Evolutionary conservation across 2,329 filamentous ascomycete genomes (phyloP), one percentile per base, ranked within the genome.

Genomic region (Dendryphion nanum): DNA sequence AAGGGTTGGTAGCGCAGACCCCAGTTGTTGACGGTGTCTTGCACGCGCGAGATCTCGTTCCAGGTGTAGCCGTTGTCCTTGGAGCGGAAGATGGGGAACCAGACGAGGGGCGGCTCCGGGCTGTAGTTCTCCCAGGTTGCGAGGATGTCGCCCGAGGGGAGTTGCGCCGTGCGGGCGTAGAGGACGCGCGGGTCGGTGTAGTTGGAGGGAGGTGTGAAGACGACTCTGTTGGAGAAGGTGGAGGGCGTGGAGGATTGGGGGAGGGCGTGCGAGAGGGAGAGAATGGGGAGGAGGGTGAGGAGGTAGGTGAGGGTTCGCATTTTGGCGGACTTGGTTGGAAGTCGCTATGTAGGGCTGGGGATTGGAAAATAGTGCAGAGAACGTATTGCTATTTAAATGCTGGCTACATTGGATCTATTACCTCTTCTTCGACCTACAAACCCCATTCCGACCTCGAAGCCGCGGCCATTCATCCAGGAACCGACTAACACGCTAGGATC

Each of bases 1-100:
- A 79, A 77, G 0, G 85, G 85, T 52, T 88, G 85, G 53, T 85
- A 86, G 19, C 81, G 75, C 37, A 86, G 59, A 15, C 84, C 84
- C 68, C 77, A 81, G 29, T 75, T 75, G 47, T 85, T 82, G 19
- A 76, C 78, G 33, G 76, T 72, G 55, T 88, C 84, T 12, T 77
- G 68, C 7, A 87, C 78, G 13, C 73, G 72, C 4, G 81, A 79
- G 34, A 85, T 69, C 55, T 83, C 75, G 13, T 71, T 69, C 84
- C 84, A 88, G 2, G 75, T 80, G 15, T 57, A 53, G 8, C 71
- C 56, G 44, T 66, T 53, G 59, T 78, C 72, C 42, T 54, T 64
- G 51, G 66, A 76, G 52, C 57, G 66, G 50, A 64, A 73, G 48
- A 73, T 69, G 20, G 70, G 70, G 45, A 71, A 72, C 55, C 70